These are phyloP conservation scores for Nissolia schottii DNA, from an alignment of 306 rosid species.

Conservation along the genomic window DNA sequence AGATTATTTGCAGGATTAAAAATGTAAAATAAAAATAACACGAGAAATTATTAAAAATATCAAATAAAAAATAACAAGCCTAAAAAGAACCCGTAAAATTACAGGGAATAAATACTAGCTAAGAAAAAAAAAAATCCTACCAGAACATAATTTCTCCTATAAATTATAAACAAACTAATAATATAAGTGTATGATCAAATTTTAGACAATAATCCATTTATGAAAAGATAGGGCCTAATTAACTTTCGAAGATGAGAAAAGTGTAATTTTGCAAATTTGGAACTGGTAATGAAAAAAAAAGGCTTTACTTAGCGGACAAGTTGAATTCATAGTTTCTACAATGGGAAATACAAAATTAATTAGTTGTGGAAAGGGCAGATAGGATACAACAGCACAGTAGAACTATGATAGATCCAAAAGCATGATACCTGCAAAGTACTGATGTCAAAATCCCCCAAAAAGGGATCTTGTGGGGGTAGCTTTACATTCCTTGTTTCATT, in stretches of 20 bases:
- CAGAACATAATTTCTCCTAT: neutral
- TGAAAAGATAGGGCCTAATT: neutral
- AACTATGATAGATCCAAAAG: conserved; percentile 2
- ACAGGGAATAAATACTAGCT: too few species aligned
- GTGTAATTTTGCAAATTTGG: neutral
- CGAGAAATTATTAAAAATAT: too few species aligned
- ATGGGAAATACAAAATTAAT: neutral
- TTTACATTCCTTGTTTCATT: conserved; percentile 43
- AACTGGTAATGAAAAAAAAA: neutral
- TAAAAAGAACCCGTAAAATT: too few species aligned
- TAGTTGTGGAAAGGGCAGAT: conserved; percentile 2
- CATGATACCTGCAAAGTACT: conserved; percentile 78
- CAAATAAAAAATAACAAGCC: too few species aligned
- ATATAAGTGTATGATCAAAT: neutral
- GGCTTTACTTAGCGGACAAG: neutral
- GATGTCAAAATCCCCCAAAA: conserved; percentile 56
- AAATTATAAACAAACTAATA: neutral
- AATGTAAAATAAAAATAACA: too few species aligned
- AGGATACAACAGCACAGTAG: neutral
- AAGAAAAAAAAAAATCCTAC: neutral
- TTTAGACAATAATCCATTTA: neutral
- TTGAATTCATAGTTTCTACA: neutral
- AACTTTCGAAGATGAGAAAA: neutral
- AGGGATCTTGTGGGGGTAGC: conserved; percentile 52
- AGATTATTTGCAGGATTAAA: too few species aligned